Evolutionary conservation across 768 basidiomycete species (phyloP).

Genomic region (Naematelia aurantialba): DNA sequence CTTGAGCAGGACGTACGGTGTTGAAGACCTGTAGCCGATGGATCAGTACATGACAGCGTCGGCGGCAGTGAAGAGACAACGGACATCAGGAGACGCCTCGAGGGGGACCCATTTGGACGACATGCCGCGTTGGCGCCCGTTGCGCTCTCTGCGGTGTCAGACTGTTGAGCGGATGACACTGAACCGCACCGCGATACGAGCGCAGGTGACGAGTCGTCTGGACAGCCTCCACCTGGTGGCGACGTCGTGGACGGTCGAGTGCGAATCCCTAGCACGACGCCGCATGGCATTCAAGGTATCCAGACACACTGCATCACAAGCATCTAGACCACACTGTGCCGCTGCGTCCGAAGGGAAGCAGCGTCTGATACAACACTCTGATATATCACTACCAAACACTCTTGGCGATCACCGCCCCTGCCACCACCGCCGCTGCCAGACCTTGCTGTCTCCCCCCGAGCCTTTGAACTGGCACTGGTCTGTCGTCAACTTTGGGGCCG

Average conservation of each 20-base stretch:
- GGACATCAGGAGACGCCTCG: conserved; percentile 46
- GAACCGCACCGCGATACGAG: not conserved
- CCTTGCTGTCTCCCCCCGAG: not conserved
- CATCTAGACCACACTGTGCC: too few relatives aligned
- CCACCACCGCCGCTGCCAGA: not conserved
- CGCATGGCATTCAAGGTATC: too few relatives aligned
- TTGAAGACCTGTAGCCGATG: conserved; percentile 10
- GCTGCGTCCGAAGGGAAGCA: too few relatives aligned
- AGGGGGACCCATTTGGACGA: conserved; percentile 49
- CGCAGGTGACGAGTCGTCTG: not conserved
- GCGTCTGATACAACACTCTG: too few relatives aligned
- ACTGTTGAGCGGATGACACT: not conserved
- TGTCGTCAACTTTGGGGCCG: not conserved
- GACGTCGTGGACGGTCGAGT: too few relatives aligned
- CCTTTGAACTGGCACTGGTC: not conserved
- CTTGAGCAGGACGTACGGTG: not conserved
- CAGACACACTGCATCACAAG: too few relatives aligned
- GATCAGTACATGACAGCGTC: not conserved
- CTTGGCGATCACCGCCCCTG: not conserved
- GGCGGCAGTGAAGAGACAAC: conserved; percentile 1
- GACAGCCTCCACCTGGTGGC: not conserved
- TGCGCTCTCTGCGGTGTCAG: too few relatives aligned
- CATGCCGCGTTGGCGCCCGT: conserved; percentile 13
- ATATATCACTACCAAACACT: too few relatives aligned
- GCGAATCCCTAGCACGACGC: too few relatives aligned